Evolutionary conservation across 305 asterid species (phyloP).

Genomic region (Coffea humblotiana): DNA sequence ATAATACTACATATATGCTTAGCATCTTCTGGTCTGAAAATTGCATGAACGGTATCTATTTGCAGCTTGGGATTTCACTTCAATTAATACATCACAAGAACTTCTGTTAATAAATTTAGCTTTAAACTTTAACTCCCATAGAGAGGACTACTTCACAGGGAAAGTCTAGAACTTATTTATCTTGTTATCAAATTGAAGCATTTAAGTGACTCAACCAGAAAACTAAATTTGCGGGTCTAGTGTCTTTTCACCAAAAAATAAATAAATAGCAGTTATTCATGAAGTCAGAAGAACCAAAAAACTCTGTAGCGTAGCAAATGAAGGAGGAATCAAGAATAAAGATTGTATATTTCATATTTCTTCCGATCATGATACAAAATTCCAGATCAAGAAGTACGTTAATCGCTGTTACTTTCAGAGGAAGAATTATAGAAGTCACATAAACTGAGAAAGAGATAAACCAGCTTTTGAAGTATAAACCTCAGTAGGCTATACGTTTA

Average conservation of each 20-base stretch:
- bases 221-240: background rate
- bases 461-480: background rate
- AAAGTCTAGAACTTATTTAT: background rate
- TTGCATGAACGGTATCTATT: background rate
- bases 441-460: background rate
- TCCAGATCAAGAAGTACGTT: background rate
- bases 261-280: background rate
- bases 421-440: background rate
- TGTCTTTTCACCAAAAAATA: background rate
- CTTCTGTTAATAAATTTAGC: background rate
- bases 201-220: background rate
- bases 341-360: background rate
- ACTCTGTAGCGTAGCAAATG: background rate
- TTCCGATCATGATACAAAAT: background rate
- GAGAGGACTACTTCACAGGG: background rate
- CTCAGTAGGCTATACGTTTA: background rate
- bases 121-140: background rate
- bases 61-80: background rate
- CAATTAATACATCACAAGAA: background rate
- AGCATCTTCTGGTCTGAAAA: background rate
- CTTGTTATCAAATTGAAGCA: background rate
- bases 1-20: background rate
- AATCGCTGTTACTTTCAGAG: background rate
- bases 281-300: background rate
- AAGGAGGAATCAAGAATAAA: background rate